Percentiles rank a stretch among this genome's conserved stretches.
phyloP scores from a whole-genome alignment of 441 rosid genomes.

The Omphalea diandra region DNA sequence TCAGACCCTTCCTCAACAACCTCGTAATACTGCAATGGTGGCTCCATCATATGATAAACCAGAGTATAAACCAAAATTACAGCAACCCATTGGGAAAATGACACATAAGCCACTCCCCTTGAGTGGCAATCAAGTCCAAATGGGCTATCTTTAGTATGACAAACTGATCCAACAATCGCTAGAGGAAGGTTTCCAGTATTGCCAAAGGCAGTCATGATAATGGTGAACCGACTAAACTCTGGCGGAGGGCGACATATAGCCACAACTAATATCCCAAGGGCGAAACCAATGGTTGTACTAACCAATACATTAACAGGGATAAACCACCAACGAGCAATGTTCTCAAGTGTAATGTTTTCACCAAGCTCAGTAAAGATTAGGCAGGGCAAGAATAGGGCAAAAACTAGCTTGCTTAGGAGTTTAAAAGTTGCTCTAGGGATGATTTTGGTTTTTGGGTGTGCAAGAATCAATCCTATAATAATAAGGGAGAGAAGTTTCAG shows the following conservation, averaged over 20 bases:
- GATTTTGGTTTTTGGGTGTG: constrained; percentile 56
- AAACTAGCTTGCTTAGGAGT: constrained; percentile 89
- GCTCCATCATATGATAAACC: constrained; percentile 98
- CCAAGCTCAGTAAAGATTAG: constrained; percentile 86
- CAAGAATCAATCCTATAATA: constrained; percentile 74
- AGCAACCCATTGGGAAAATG: constrained; percentile 87
- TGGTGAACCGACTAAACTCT: constrained; percentile 65
- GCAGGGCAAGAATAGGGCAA: constrained; percentile 87
- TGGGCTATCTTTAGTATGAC: constrained; percentile 62
- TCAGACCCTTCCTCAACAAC: constrained; percentile 62
- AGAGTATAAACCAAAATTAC: constrained; percentile 88
- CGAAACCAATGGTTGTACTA: constrained; percentile 59
- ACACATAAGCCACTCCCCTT: constrained; percentile 79
- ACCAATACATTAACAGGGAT: constrained; percentile 81
- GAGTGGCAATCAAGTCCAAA: constrained; percentile 72
- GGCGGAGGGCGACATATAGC: constrained; percentile 77
- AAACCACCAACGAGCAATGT: constrained; percentile 74
- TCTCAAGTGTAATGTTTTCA: constrained; percentile 59
- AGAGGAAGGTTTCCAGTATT: constrained; percentile 81
- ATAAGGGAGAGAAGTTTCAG: constrained; percentile 72
- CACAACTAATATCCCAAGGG: constrained; percentile 70
- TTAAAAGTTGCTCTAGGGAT: constrained; percentile 70
- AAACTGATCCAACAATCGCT: constrained; percentile 81
- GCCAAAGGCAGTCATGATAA: constrained; percentile 87
- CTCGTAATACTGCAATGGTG: constrained; percentile 79